Base-by-base conservation (phyloP, 352 stramenopile genomes). In the Phytophthora hybrid region DNA sequence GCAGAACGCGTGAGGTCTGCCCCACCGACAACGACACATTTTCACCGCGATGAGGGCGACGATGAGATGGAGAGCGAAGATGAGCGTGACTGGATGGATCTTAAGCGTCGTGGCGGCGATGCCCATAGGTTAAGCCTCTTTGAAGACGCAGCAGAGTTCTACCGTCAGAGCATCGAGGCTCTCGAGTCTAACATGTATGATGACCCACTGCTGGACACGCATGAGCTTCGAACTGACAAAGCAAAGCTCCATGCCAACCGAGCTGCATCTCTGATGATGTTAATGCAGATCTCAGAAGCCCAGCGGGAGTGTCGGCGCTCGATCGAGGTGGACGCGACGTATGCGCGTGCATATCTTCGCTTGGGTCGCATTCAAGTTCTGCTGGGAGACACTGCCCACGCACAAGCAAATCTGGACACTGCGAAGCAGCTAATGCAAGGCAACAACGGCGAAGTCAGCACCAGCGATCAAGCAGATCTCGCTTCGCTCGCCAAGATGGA, bases 211-310 rank as follows among this genome's bases (percentile, higher is more conserved):
- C 18, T 82, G 5, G 73, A 80, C 31, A 90, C 80, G 16, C 39
- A 64, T 3, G 73, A 80, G 2, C 11, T 92, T n/a, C 68, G 78
- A 70, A 85, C 87, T 5, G 88, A 97, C 65, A 95, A 95, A 55
- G 86, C 88, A 0, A 96, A 94, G 64, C 67, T 96, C 14, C 88
- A 95, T 53, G 80, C 86, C 8, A 97, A 97, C 63, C 80, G 89
- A 44, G 87, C 88, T 3, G 90, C 90, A 14, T 90, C 84, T 6
- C 66, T 93, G 31, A 92, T 95, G 81, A 95, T 95, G 90, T 31
- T 94, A 14, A 79, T 86, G 75, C 83, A 92, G 64, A 82, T 93
- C 14, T 51, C 68, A 8, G 89, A 96, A 73, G 90, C 88, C 14
- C 80, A 91, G 60, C 85, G 83, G 1, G 90, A 97, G 74, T 92